A percentile compares a stretch with the other conserved stretches of the same genome.
phyloP scores from a whole-genome alignment of 805 yeast genomes.

The Candida wancherniae region DNA sequence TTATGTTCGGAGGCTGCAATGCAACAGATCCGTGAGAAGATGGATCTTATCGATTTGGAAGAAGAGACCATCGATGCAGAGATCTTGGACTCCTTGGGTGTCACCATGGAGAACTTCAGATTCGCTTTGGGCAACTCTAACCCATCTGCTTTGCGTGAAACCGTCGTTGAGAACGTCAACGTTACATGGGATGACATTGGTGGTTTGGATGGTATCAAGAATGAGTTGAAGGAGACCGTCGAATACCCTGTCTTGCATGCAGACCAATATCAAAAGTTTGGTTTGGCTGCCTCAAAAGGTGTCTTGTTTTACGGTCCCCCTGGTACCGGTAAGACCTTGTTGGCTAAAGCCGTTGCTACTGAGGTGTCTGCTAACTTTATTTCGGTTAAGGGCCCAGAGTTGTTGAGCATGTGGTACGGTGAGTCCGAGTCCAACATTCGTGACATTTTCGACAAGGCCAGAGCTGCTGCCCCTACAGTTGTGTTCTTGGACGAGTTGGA shows the following conservation, averaged over 20 bases:
- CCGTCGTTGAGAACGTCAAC: slow-evolving; percentile 97
- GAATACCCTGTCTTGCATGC: slow-evolving; percentile 99
- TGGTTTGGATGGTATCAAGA: slow-evolving; percentile 93
- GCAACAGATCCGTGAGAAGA: slow-evolving; percentile 99
- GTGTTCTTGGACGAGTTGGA: slow-evolving; percentile 97
- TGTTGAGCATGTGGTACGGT: slow-evolving; percentile 98
- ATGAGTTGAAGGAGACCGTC: slow-evolving; percentile 96
- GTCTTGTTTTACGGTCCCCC: slow-evolving; percentile 99
- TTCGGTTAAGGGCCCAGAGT: slow-evolving; percentile 94
- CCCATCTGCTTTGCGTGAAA: slow-evolving; percentile 98
- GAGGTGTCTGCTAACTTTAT: slow-evolving; percentile 98
- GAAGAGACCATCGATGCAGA: slow-evolving; percentile 98
- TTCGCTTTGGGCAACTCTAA: slow-evolving; percentile 97
- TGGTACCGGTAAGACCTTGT: slow-evolving; percentile 98
- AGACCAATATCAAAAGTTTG: slow-evolving; percentile 97
- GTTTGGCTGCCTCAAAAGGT: slow-evolving; percentile 97
- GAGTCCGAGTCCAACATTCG: slow-evolving; percentile 96
- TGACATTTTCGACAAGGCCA: slow-evolving; percentile 96
- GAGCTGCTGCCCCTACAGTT: slow-evolving; percentile 99
- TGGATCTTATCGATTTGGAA: slow-evolving; percentile 94
- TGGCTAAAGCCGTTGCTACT: slow-evolving; percentile 98
- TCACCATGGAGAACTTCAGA: slow-evolving; percentile 97
- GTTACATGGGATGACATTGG: slow-evolving; percentile 99
- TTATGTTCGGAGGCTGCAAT: slow-evolving; percentile 99
- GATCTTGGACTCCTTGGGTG: slow-evolving; percentile 91